phyloP scores from a whole-genome alignment of 1,284 basidiomycete species.

The Lignosus rhinocerotis region DNA sequence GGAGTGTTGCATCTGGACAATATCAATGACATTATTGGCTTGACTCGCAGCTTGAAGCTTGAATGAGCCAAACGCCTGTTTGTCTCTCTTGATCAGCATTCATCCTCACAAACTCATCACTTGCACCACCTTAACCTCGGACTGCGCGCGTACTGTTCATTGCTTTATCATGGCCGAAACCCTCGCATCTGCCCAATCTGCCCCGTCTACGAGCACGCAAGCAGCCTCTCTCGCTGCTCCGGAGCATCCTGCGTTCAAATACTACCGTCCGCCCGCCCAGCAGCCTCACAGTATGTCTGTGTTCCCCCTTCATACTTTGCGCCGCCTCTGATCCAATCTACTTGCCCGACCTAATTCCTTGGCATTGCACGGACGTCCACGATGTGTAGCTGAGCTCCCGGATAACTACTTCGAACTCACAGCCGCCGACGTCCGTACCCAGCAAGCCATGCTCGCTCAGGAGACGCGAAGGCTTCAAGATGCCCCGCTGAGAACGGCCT shows the following conservation, averaged over 20 bases:
- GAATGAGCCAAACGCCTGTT: too few relatives aligned
- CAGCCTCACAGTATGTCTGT: constrained; percentile 22
- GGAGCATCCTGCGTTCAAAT: constrained; percentile 18
- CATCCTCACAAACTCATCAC: too few relatives aligned
- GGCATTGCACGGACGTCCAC: too few relatives aligned
- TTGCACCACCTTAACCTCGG: too few relatives aligned
- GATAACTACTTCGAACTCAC: constrained; percentile 79
- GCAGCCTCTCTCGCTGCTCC: neutral
- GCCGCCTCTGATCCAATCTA: neutral
- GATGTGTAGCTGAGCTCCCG: constrained; percentile 45
- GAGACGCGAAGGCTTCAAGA: too few relatives aligned
- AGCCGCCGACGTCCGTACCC: constrained; percentile 69
- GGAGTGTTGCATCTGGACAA: too few relatives aligned
- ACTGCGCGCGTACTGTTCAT: neutral
- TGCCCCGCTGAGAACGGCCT: constrained; percentile 74
- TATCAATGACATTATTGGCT: too few relatives aligned
- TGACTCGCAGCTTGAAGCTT: too few relatives aligned
- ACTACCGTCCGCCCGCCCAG: constrained; percentile 23
- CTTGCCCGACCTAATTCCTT: neutral
- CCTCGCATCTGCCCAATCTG: neutral
- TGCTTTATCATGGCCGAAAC: neutral
- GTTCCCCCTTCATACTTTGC: neutral
- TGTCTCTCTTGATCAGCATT: too few relatives aligned
- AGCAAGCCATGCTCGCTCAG: constrained; percentile 70
- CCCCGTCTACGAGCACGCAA: neutral